Evolutionary conservation across 1,139 yeast genomes (phyloP), one percentile per base, ranked within the genome.

Genomic region (Hyphopichia pseudoburtonii): DNA sequence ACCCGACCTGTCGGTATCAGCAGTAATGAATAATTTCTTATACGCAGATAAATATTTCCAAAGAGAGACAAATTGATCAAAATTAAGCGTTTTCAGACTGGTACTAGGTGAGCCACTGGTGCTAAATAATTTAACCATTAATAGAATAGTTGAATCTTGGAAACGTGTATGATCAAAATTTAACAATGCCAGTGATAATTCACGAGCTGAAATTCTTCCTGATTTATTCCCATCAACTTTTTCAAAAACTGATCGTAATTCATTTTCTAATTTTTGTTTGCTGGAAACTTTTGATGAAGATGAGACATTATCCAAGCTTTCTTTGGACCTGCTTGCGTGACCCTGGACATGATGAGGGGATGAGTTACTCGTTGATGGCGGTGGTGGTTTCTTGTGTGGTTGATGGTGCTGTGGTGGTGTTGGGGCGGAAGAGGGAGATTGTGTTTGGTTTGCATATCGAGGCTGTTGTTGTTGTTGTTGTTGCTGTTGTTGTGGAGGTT

Each of bases 31-130:
- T 11, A 82, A 68, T 52, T 78, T 80, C 42, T 82, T 75, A 76
- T 86, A 83, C 38, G 85, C 85, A n/a, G 81, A 70, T 34, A 83
- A 65, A 48, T 82, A 83, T 52, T 82, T 77, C 88, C 89, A 83
- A 35, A 83, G 64, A 41, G 82, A 79, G 34, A 77, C 83, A 55
- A 84, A 84, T 57, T 84, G 90, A 36, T 76, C 80, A 48, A 79
- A 83, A 45, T 77, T 79, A 42, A 71, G 59, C 28, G 58, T 57
- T 35, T 54, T 56, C 32, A 76, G 66, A 9, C 56, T 57, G 2
- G 75, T 62, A 7, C 73, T 68, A 17, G 74, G 64, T 14, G 52
- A 40, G 34, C 76, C 75, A 23, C 72, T 64, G 47, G 74, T 50
- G 33, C 62, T 51, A 56, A 84, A 84, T 53, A 84, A 64, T 50